Percentiles rank a stretch among this genome's conserved stretches.
phyloP scores from a whole-genome alignment of 306 rosid species.

The Hippophae rhamnoides region DNA sequence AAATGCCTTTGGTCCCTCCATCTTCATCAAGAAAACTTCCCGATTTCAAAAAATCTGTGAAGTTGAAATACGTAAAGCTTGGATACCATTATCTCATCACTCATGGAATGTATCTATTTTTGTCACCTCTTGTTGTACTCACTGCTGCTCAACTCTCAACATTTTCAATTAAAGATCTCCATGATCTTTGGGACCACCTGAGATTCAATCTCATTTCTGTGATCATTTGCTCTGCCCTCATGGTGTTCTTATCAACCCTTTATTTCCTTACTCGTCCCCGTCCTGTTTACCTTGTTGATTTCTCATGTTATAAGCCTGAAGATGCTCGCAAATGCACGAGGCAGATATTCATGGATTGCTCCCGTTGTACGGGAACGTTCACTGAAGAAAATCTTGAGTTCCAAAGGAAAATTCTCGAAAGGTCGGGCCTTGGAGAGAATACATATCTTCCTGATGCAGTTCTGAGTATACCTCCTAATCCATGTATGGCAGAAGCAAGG shows the following conservation, averaged over 20 bases:
- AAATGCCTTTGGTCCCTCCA: constrained; percentile 16
- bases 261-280: constrained; percentile 40
- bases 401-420: constrained; percentile 45
- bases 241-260: constrained; percentile 40
- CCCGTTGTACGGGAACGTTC: constrained; percentile 29
- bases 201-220: constrained; percentile 38
- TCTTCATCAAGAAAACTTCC: constrained; percentile 31
- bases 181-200: constrained; percentile 41
- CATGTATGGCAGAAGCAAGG: constrained; percentile 50
- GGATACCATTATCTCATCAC: constrained; percentile 51
- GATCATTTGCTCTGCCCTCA: constrained; percentile 31
- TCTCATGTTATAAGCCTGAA: constrained; percentile 50
- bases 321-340: constrained; percentile 45
- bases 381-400: constrained; percentile 39
- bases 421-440: constrained; percentile 55
- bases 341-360: constrained; percentile 42
- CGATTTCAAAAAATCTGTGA: constrained; percentile 46
- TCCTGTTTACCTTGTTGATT: constrained; percentile 46
- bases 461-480: constrained; percentile 42
- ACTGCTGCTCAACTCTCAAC: constrained; percentile 31
- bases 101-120: constrained; percentile 46
- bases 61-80: constrained; percentile 48
- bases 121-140: constrained; percentile 30
- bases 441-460: constrained; percentile 58
- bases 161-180: constrained; percentile 35